Conservation (phyloP, 495 filamentous ascomycete genomes). For the Aspergillus cristatus region DNA sequence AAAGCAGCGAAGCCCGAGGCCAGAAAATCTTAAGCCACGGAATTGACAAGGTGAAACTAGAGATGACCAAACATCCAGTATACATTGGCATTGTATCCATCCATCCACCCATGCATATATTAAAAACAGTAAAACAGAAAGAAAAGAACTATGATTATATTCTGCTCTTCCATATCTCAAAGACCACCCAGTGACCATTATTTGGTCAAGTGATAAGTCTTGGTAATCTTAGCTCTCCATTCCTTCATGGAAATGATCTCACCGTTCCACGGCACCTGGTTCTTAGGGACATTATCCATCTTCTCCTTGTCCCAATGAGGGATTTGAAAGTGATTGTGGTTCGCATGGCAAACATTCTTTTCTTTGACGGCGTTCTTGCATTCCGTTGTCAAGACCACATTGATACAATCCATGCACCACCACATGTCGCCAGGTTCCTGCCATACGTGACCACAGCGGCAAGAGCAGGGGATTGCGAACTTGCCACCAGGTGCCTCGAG, state of each 20-base stretch:
- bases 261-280: slow-evolving; percentile 1
- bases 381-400: neutral
- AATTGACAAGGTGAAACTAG: no score
- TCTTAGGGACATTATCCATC: neutral
- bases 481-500: neutral
- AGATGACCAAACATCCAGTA: no score
- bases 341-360: slow-evolving; percentile 1
- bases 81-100: no score
- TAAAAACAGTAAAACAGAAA: no score
- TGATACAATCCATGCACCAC: slow-evolving; percentile 8
- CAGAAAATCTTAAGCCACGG: no score
- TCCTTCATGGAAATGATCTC: slow-evolving; percentile 4
- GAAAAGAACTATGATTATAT: no score
- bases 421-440: slow-evolving; percentile 4
- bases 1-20: no score
- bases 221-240: slow-evolving; percentile 6
- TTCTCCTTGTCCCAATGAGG: slow-evolving; percentile 1
- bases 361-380: neutral
- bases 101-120: no score
- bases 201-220: no score
- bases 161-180: no score
- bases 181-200: no score
- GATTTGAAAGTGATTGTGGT: neutral
- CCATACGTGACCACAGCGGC: slow-evolving; percentile 1
- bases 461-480: neutral